Evolutionary conservation across 2,329 filamentous ascomycete species (phyloP), one percentile per base, ranked within the genome.

Genomic region (Penicillium capsulatum): DNA sequence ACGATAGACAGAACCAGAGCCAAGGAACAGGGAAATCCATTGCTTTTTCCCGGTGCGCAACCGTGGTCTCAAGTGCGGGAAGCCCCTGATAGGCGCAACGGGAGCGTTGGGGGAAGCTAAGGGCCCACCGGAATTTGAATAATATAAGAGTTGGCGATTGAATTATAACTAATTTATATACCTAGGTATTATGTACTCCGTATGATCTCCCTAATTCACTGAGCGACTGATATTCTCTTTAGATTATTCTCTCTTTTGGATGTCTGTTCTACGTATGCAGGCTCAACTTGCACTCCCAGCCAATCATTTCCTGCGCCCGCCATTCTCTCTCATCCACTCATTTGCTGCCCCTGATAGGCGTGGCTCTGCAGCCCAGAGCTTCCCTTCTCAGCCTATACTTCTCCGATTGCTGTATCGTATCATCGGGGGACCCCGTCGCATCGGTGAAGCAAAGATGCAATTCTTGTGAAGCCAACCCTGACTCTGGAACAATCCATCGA

Each of bases 21-120:
- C 50, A 53, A 52, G 50, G 48, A 31, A 53, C 48, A 33, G 42
- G 43, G 45, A 40, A 44, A 44, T 40, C 40, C 39, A 50, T 40
- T 40, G 38, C 40, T 47, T 39, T 4, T 51, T 48, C 31, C 37
- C 38, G 32, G 38, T 42, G 32, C 47, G 32, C 38, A 40, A 34
- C 42, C 44, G 40, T 47, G 45, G 36, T 26, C 33, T 26, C 7
- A 31, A 31, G 28, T 17, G 15, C 31, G 7, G 17, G 31, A 9
- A 17, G 9, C 31, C 30, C 27, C 33, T 31, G 24, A 19, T 40
- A 16, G 35, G 31, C 31, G 29, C 31, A 17, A 16, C 29, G 41
- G 33, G 40, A 31, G 42, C 40, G 28, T 32, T 30, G 42, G 32
- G 46, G 48, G 50, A 48, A 51, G 47, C 50, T 53, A 53, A 44